These are phyloP conservation scores for Tilletia caries DNA, from an alignment of 1,284 basidiomycete genomes.

Conservation along the genomic window DNA sequence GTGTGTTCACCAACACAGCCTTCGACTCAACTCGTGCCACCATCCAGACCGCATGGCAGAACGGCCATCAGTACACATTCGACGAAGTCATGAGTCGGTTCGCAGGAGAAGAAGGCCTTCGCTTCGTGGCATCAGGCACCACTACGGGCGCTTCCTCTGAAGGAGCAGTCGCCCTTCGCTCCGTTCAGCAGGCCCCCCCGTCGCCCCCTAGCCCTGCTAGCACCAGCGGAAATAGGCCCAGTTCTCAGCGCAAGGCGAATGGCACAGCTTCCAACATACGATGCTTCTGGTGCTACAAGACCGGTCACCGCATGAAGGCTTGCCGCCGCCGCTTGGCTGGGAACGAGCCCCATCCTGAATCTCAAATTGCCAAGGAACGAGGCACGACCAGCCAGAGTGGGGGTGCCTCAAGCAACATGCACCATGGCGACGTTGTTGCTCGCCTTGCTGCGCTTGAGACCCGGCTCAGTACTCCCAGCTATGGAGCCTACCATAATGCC, in stretches of 20 bases:
- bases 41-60: not conserved
- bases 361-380: not conserved
- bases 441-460: conserved; percentile 6
- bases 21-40: conserved; percentile 6
- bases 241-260: not conserved
- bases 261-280: not conserved
- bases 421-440: not conserved
- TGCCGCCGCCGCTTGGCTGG: not conserved
- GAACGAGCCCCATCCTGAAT: not conserved
- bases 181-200: no score
- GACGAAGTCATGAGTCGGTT: conserved; percentile 9
- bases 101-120: not conserved
- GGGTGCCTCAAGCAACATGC: not conserved
- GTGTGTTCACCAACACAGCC: not conserved
- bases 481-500: no score
- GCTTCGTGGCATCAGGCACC: not conserved
- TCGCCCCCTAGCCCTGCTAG: not conserved
- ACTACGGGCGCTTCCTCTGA: not conserved
- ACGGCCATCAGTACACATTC: conserved; percentile 2
- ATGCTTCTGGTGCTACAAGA: conserved; percentile 1
- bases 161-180: not conserved
- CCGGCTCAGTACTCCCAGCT: not conserved
- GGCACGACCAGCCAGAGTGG: not conserved
- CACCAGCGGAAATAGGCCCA: not conserved
- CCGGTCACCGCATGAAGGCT: not conserved